These are phyloP conservation scores for Botrytis hyacinthi DNA, from an alignment of 2,329 filamentous ascomycete species.

Conservation along the genomic window DNA sequence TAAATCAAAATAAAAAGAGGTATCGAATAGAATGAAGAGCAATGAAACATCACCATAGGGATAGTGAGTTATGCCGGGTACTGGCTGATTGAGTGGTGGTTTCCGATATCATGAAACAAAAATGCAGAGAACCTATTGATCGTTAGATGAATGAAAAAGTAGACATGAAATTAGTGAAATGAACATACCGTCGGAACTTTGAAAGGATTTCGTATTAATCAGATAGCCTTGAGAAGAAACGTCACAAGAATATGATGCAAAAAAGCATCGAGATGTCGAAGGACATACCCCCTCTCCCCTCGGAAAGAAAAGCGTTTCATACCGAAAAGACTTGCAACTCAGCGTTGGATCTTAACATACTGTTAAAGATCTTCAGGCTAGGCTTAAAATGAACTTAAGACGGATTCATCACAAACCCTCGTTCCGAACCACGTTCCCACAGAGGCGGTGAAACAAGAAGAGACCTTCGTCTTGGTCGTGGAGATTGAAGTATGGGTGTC, in stretches of 20 bases:
- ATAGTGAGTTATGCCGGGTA: not conserved
- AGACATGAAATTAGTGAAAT: too few relatives aligned
- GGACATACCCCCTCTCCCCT: too few relatives aligned
- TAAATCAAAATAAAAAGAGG: not conserved
- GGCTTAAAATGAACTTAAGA: not conserved
- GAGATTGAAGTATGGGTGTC: constrained; percentile 11
- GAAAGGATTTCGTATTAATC: not conserved
- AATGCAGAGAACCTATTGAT: not conserved
- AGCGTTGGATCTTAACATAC: not conserved
- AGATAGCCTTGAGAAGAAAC: not conserved
- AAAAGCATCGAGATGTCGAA: not conserved
- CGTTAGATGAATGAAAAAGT: not conserved
- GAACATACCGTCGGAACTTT: not conserved
- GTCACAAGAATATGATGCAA: not conserved
- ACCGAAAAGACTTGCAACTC: not conserved
- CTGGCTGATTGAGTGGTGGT: not conserved
- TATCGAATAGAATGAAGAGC: not conserved
- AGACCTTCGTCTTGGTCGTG: constrained; percentile 17
- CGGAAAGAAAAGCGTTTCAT: not conserved
- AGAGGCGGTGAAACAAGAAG: constrained; percentile 20
- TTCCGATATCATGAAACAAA: not conserved
- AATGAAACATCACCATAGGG: not conserved
- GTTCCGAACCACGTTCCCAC: constrained; percentile 7
- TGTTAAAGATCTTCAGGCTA: not conserved
- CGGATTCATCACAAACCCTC: not conserved